Percentiles rank a stretch among this genome's conserved stretches.
phyloP scores from a whole-genome alignment of 305 asterid genomes.

The Nicotiana rustica region DNA sequence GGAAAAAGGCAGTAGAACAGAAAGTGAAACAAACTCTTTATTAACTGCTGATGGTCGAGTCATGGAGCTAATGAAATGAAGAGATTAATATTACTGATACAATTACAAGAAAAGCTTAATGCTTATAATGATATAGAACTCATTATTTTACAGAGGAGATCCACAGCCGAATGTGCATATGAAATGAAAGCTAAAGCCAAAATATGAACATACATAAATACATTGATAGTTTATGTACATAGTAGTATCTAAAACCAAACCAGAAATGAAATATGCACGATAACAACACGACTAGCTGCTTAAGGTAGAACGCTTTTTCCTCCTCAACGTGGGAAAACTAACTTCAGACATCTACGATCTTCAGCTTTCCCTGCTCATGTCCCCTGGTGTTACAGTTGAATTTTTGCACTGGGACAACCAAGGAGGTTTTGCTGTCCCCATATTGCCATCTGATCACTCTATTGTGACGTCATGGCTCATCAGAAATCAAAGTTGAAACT shows the following conservation, averaged over 20 bases:
- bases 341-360: constrained; percentile 5
- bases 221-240: constrained; percentile 30
- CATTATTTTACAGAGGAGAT: not conserved
- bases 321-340: constrained; percentile 21
- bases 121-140: constrained; percentile 7
- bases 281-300: constrained; percentile 31
- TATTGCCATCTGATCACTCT: not conserved
- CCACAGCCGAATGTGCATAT: constrained; percentile 24
- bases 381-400: not conserved
- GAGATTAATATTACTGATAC: not conserved
- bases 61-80: not conserved
- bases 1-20: not conserved
- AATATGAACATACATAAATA: constrained; percentile 31
- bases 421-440: not conserved
- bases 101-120: constrained; percentile 18
- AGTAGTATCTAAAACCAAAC: constrained; percentile 31
- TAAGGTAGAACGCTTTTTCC: not conserved
- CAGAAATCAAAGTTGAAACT: constrained; percentile 26
- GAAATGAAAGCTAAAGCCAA: constrained; percentile 24
- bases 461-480: not conserved
- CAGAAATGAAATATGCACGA: constrained; percentile 8
- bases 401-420: constrained; percentile 19
- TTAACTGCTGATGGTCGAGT: not conserved
- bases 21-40: constrained; percentile 3
- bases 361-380: not conserved